Evolutionary conservation across 768 basidiomycete genomes (phyloP).

Genomic region (Tricholomella constricta): DNA sequence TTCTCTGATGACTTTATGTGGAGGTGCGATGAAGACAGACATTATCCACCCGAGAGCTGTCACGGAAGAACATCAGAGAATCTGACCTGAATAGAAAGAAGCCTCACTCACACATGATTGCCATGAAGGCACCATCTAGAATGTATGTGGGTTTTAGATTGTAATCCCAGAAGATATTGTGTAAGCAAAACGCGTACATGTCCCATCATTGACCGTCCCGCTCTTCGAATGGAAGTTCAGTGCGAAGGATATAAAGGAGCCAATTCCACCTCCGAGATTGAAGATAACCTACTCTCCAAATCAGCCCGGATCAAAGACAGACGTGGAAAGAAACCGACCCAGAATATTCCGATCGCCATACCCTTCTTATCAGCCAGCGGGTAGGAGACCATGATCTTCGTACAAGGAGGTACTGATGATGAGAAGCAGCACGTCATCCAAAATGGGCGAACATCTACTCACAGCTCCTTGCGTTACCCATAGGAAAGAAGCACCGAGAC

Average conservation of each 20-base stretch:
- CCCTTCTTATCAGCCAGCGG: slow-evolving; percentile 30
- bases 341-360: slow-evolving; percentile 28
- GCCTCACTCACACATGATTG: slow-evolving; percentile 26
- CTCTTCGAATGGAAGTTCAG: slow-evolving; percentile 29
- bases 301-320: no score
- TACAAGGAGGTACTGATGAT: neutral
- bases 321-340: slow-evolving; percentile 14
- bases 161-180: neutral
- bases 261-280: slow-evolving; percentile 31
- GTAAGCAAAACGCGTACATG: slow-evolving; percentile 20
- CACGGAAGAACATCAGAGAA: neutral
- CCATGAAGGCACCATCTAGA: slow-evolving; percentile 30
- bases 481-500: slow-evolving; percentile 30
- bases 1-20: slow-evolving; percentile 27
- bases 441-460: neutral
- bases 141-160: neutral
- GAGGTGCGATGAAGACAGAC: slow-evolving; percentile 23
- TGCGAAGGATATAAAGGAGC: slow-evolving; percentile 31
- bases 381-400: slow-evolving; percentile 33
- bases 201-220: slow-evolving; percentile 30
- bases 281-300: slow-evolving; percentile 23
- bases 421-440: neutral
- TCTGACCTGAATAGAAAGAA: neutral
- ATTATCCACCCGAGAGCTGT: slow-evolving; percentile 27
- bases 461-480: slow-evolving; percentile 33